These are phyloP conservation scores for Bjerkandera adusta DNA, from an alignment of 1,284 basidiomycete species.

Conservation along the genomic window DNA sequence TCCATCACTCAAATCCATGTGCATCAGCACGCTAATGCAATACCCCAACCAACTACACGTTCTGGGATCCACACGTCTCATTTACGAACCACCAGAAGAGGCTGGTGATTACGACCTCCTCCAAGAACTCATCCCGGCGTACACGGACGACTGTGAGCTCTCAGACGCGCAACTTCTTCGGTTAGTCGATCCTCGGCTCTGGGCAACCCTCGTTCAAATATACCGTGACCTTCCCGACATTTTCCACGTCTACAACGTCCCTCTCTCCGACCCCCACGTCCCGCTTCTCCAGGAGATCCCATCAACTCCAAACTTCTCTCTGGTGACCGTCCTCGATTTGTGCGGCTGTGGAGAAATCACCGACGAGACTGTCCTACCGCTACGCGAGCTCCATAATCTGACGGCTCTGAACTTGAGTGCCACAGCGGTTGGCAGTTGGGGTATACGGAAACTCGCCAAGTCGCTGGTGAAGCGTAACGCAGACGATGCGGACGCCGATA, in stretches of 20 bases:
- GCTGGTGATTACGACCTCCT: conserved; percentile 32
- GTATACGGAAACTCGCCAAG: conserved; percentile 38
- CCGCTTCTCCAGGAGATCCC: conserved; percentile 57
- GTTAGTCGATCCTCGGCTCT: conserved; percentile 52
- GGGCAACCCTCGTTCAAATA: conserved; percentile 59
- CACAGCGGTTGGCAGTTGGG: conserved; percentile 50
- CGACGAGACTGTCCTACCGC: conserved; percentile 48
- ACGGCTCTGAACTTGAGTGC: conserved; percentile 59
- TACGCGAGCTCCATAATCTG: conserved; percentile 51
- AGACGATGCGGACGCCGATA: conserved; percentile 11
- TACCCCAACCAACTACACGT: conserved; percentile 38
- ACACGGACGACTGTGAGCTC: conserved; percentile 17
- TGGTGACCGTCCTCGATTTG: conserved; percentile 62
- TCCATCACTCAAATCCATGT: conserved; percentile 41
- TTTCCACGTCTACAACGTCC: conserved; percentile 42
- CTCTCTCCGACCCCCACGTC: conserved; percentile 52
- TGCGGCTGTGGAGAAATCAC: conserved; percentile 48
- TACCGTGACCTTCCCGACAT: conserved; percentile 48
- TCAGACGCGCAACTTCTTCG: conserved; percentile 24
- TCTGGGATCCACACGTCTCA: conserved; percentile 28
- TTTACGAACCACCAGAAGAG: conserved; percentile 26
- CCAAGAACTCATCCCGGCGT: conserved; percentile 34
- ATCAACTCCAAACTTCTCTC: conserved; percentile 50
- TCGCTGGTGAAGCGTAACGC: conserved; percentile 24
- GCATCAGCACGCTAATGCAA: conserved; percentile 33